phyloP scores from a whole-genome alignment of 441 rosid genomes.

The Jatropha multifida region DNA sequence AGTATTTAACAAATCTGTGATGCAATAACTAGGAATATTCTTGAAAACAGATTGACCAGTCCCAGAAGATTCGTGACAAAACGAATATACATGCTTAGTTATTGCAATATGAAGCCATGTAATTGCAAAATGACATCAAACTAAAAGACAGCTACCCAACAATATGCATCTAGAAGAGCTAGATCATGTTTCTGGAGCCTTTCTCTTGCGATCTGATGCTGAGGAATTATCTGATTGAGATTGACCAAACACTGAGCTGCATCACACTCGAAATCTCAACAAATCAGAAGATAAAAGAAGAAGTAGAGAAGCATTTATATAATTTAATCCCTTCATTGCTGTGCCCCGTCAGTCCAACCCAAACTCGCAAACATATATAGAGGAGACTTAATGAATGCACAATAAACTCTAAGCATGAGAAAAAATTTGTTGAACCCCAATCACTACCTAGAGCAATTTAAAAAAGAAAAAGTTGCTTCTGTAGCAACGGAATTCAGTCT shows the following conservation, averaged over 20 bases:
- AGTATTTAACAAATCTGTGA: not conserved
- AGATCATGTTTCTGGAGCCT: constrained; percentile 52
- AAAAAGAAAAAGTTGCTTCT: constrained; percentile 2
- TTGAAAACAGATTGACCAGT: not conserved
- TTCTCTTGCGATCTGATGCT: constrained; percentile 62
- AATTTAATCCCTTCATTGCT: not conserved
- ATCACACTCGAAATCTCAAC: constrained; percentile 8
- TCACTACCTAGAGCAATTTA: not conserved
- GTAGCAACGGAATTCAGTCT: not conserved
- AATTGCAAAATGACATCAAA: not conserved
- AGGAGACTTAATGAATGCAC: not conserved
- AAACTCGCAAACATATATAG: not conserved
- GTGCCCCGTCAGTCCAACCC: not conserved
- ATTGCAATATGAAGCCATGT: not conserved
- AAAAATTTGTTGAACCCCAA: not conserved
- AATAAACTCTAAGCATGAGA: not conserved
- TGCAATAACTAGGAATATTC: not conserved
- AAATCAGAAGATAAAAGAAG: constrained; percentile 5
- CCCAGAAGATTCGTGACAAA: too few species aligned
- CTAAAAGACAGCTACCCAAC: constrained; percentile 17
- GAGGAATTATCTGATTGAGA: constrained; percentile 63
- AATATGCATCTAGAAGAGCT: constrained; percentile 15
- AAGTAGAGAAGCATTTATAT: constrained; percentile 15
- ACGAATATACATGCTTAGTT: too few species aligned
- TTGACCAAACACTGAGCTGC: constrained; percentile 87